A percentile compares a stretch with the other conserved stretches of the same genome.
Evolutionary conservation across 768 basidiomycete species (phyloP).

Genomic region (Exidia glandulosa): DNA sequence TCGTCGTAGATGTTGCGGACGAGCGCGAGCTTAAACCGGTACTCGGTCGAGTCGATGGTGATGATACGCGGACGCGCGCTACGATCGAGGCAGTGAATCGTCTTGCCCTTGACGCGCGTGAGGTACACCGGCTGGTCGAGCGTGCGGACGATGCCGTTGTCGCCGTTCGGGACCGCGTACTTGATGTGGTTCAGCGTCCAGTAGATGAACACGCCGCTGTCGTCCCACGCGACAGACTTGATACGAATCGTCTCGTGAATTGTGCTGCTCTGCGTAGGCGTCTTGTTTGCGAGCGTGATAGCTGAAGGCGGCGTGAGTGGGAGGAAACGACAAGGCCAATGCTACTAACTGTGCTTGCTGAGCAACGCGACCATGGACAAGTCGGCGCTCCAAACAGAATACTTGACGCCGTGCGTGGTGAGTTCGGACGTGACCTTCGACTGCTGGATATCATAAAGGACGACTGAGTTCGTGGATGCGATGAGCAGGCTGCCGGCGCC

Average conservation of each 20-base stretch:
- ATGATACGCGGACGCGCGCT: constrained; percentile 91
- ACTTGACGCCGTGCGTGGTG: constrained; percentile 92
- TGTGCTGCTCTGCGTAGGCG: constrained; percentile 75
- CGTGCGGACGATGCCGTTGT: constrained; percentile 97
- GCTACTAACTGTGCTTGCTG: constrained; percentile 89
- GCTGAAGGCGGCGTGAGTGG: constrained; percentile 35
- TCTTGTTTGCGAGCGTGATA: constrained; percentile 96
- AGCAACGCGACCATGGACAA: constrained; percentile 85
- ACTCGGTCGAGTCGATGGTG: constrained; percentile 97
- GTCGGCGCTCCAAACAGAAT: constrained; percentile 90
- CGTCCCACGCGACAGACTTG: constrained; percentile 99
- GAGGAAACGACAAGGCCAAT: neutral
- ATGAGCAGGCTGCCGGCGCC: constrained; percentile 91
- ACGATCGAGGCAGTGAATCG: constrained; percentile 90
- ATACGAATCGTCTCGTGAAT: constrained; percentile 99
- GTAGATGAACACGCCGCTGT: constrained; percentile 92
- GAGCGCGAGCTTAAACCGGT: constrained; percentile 94
- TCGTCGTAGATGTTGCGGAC: constrained; percentile 94
- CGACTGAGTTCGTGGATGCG: constrained; percentile 74
- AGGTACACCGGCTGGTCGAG: constrained; percentile 98
- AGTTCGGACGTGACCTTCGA: constrained; percentile 89
- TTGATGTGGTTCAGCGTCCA: constrained; percentile 99
- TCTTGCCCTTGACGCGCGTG: constrained; percentile 94
- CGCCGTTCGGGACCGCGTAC: constrained; percentile 91
- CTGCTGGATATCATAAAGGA: constrained; percentile 95